phyloP scores from a whole-genome alignment of 2,329 filamentous ascomycete species.

The Aureobasidium sp. region DNA sequence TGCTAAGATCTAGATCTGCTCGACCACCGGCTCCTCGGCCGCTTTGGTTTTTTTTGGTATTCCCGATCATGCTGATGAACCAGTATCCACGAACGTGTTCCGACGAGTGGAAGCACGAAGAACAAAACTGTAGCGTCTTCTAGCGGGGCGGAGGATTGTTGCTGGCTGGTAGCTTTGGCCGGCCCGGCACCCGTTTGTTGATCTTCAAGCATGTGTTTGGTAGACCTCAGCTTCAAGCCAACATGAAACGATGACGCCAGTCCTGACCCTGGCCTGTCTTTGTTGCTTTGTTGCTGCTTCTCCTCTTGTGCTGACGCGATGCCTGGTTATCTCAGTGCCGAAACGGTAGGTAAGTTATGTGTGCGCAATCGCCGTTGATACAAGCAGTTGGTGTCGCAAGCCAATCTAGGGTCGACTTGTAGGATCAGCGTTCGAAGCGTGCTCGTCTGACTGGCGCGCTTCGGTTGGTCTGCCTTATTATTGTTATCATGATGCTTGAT shows the following conservation, averaged over 20 bases:
- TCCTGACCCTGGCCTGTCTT: not conserved
- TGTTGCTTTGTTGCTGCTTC: not conserved
- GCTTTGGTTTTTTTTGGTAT: not conserved
- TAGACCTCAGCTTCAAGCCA: not conserved
- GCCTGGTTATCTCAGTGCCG: not conserved
- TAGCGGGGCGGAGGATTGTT: not conserved
- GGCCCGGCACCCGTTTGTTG: constrained; percentile 5
- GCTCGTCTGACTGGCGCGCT: constrained; percentile 8
- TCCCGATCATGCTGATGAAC: not conserved
- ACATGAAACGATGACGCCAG: constrained; percentile 11
- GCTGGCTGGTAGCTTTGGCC: not conserved
- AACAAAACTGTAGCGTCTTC: not conserved
- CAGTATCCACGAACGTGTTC: not conserved
- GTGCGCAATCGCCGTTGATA: not conserved
- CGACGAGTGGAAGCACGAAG: not conserved
- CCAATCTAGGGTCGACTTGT: not conserved
- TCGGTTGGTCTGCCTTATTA: constrained; percentile 3
- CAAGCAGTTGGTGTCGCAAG: not conserved
- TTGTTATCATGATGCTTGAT: not conserved
- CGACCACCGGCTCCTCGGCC: not conserved
- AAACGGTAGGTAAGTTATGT: not conserved
- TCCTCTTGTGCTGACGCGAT: not conserved
- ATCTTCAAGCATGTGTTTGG: not conserved
- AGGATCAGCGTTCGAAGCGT: not conserved
- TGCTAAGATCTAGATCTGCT: not conserved